Evolutionary conservation across 2,329 filamentous ascomycete genomes (phyloP).

Genomic region (Emericellopsis atlantica): DNA sequence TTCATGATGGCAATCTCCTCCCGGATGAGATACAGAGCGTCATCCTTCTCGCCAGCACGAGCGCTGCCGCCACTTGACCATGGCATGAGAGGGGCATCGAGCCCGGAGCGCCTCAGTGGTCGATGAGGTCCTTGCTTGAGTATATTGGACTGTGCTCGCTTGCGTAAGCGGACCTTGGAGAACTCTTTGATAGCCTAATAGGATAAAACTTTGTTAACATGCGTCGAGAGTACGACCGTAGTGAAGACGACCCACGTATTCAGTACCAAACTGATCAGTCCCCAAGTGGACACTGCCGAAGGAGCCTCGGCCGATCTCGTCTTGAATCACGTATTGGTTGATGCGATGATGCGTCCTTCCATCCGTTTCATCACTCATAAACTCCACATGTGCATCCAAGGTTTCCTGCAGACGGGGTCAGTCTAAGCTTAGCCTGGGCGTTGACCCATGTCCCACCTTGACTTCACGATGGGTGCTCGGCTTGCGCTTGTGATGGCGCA

Average conservation of each 20-base stretch:
- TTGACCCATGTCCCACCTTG: constrained; percentile 27
- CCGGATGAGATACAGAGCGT: constrained; percentile 75
- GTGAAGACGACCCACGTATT: constrained; percentile 59
- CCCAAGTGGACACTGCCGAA: constrained; percentile 90
- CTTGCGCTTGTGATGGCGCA: constrained; percentile 44
- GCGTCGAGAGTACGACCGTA: not conserved
- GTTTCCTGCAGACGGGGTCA: constrained; percentile 53
- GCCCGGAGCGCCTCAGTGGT: constrained; percentile 16
- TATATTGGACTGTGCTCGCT: constrained; percentile 81
- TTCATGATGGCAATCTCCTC: constrained; percentile 99
- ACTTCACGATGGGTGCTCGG: constrained; percentile 45
- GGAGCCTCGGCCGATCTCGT: constrained; percentile 93
- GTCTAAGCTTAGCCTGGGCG: not conserved
- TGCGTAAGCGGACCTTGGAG: constrained; percentile 81
- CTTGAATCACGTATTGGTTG: constrained; percentile 88
- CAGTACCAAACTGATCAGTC: constrained; percentile 76
- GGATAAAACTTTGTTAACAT: too few species aligned
- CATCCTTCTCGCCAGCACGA: constrained; percentile 44
- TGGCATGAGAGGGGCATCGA: constrained; percentile 12
- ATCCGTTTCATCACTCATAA: constrained; percentile 73
- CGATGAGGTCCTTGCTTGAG: constrained; percentile 40
- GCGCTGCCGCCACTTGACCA: constrained; percentile 10
- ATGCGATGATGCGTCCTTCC: constrained; percentile 73
- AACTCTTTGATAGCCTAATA: constrained; percentile 89
- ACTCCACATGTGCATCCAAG: constrained; percentile 77